Evolutionary conservation across 2,329 filamentous ascomycete species (phyloP).

Genomic region (Blastomyces gilchristii): DNA sequence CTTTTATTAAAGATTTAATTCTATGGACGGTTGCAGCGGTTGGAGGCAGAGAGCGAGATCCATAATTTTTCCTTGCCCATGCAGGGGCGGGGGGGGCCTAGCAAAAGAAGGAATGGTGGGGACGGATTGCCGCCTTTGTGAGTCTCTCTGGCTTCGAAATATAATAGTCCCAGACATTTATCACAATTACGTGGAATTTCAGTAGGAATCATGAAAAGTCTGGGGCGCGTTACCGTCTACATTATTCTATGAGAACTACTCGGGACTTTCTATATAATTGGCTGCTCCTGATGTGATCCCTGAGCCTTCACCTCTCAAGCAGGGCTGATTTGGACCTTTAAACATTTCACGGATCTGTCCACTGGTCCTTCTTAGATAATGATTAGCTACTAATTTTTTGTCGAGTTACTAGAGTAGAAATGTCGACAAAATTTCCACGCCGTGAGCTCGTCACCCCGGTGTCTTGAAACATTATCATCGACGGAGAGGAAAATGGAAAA

Average conservation of each 20-base stretch:
- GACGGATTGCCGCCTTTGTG: not conserved
- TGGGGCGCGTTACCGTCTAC: not conserved
- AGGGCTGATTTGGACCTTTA: not conserved
- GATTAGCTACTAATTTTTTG: not conserved
- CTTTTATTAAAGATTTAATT: not conserved
- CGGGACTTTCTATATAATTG: not conserved
- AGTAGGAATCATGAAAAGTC: not conserved
- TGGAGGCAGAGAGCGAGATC: not conserved
- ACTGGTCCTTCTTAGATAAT: not conserved
- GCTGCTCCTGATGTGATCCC: not conserved
- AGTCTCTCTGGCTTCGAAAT: too few relatives aligned
- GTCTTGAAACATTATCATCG: not conserved
- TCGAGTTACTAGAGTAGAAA: not conserved
- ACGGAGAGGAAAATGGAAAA: not conserved
- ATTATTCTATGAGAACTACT: not conserved
- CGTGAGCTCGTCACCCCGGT: not conserved
- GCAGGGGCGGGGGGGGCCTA: not conserved
- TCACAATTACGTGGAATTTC: not conserved
- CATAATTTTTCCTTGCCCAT: not conserved
- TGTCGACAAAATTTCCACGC: not conserved
- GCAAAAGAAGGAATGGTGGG: not conserved
- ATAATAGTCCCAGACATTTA: not conserved
- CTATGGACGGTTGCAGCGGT: not conserved
- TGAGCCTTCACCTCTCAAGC: not conserved
- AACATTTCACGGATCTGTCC: not conserved